These are phyloP conservation scores for Neohortaea acidophila DNA, from an alignment of 495 filamentous ascomycete genomes.

Conservation along the genomic window DNA sequence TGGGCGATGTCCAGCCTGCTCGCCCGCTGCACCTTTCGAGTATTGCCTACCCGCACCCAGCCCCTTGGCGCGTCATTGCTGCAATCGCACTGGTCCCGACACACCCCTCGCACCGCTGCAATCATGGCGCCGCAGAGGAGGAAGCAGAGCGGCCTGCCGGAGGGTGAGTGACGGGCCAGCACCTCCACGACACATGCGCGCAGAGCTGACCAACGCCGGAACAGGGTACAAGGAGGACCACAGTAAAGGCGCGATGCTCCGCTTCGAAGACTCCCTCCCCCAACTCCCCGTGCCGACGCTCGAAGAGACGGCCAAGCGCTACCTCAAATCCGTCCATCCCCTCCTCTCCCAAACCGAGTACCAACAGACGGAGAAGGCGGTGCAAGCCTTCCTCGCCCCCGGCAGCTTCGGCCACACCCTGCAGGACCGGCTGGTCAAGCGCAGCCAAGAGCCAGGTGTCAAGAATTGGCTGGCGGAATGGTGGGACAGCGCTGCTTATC, in stretches of 20 bases:
- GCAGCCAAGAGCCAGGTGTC: constrained; percentile 63
- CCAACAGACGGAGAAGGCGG: constrained; percentile 61
- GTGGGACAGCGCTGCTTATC: constrained; percentile 93
- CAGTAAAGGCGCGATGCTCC: constrained; percentile 81
- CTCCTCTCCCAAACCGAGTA: constrained; percentile 60
- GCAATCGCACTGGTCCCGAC: too few relatives aligned
- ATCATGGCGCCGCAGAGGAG: constrained; percentile 3
- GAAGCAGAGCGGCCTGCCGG: constrained; percentile 3
- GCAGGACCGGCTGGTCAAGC: constrained; percentile 73
- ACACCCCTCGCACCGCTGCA: not conserved
- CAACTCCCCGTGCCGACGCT: constrained; percentile 80
- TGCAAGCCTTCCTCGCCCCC: constrained; percentile 66
- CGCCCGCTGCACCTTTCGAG: too few relatives aligned
- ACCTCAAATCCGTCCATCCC: constrained; percentile 83
- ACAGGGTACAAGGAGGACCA: constrained; percentile 82
- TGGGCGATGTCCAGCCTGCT: too few relatives aligned
- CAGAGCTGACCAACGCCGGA: not conserved
- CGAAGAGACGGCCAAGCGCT: constrained; percentile 80
- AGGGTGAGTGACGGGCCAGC: not conserved
- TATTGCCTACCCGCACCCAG: too few relatives aligned
- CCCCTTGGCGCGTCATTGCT: too few relatives aligned
- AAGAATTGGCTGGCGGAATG: constrained; percentile 95
- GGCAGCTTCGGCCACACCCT: constrained; percentile 70
- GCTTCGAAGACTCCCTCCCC: constrained; percentile 92
- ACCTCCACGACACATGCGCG: too few relatives aligned